Percentiles rank a stretch among this genome's conserved stretches.
These are phyloP conservation scores for Thelonectria discophora DNA, from an alignment of 2,329 filamentous ascomycete genomes.

Conservation along the genomic window DNA sequence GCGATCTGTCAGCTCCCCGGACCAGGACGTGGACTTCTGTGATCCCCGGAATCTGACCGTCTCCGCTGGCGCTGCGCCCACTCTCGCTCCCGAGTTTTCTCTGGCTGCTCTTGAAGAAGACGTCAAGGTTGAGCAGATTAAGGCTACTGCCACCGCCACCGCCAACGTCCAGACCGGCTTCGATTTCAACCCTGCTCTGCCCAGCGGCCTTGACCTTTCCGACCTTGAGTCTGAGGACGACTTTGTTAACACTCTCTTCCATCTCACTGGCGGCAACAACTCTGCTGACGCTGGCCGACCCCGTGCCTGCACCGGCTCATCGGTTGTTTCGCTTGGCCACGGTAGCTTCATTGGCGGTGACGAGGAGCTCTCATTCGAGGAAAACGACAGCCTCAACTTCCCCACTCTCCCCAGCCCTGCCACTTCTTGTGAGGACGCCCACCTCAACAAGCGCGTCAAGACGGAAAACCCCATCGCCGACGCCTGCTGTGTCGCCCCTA, in stretches of 20 bases:
- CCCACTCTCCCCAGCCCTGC: conserved; percentile 70
- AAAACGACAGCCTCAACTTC: conserved; percentile 68
- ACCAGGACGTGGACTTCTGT: conserved; percentile 84
- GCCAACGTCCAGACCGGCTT: conserved; percentile 54
- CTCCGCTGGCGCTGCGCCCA: conserved; percentile 57
- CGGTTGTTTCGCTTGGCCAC: conserved; percentile 73
- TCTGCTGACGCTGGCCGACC: conserved; percentile 73
- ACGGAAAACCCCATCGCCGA: conserved; percentile 47
- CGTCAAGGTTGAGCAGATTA: conserved; percentile 60
- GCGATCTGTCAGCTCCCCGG: conserved; percentile 68
- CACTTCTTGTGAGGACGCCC: conserved; percentile 54
- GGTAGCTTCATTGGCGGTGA: conserved; percentile 80
- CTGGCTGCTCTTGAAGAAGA: conserved; percentile 74
- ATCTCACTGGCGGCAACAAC: conserved; percentile 59
- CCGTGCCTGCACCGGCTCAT: conserved; percentile 73
- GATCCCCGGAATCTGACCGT: conserved; percentile 92
- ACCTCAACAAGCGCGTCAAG: conserved; percentile 67
- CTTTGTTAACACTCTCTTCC: conserved; percentile 75
- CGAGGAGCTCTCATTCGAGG: conserved; percentile 80
- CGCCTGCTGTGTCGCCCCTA: conserved; percentile 42
- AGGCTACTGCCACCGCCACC: conserved; percentile 52
- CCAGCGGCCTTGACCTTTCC: conserved; percentile 77
- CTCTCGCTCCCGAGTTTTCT: conserved; percentile 69
- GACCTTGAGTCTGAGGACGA: conserved; percentile 93
- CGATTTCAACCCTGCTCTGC: conserved; percentile 60